Evolutionary conservation across 345 rosid species (phyloP), one percentile per base, ranked within the genome.

Genomic region (Euphorbia lathyris): DNA sequence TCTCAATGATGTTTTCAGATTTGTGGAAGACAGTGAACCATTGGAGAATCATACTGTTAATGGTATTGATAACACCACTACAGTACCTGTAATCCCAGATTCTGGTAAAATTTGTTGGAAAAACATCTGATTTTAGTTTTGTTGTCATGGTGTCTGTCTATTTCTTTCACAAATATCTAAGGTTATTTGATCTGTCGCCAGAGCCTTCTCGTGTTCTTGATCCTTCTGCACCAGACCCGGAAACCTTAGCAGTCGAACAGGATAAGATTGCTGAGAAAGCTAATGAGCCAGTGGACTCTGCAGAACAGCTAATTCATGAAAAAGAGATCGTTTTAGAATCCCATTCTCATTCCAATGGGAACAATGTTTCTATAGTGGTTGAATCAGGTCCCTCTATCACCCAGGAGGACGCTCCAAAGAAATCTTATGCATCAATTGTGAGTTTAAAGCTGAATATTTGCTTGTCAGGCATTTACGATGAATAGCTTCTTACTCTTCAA

Each of bases 1-100:
- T 66, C 78, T 84, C 16, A 90, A 86, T 61, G 98, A 92, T 80
- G 76, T 84, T 25, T 84, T 92, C 63, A 87, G 93, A 78, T 88
- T 76, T 16, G 75, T 86, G 59, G 83, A 85, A 47, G 85, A 77
- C 14, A 69, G 48, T 7, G 72, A 77, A 74, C 34, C 67, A 56
- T 72, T 52, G 22, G 81, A 53, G 52, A 66, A 73, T 50, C 29
- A 23, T 9, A 29, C 69, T 11, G 73, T 40, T 34, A 72, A 34
- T 53, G 83, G 55, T 58, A 76, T 62, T 7, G 79, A 74, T 57
- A 65, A 32, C 52, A 57, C 70, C 65, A 78, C 73, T 45, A 45
- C 60, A 71, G 80, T 62, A 55, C 77, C 82, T 40, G 62, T 61
- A 26, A 40, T 50, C 51, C 77, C 72, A n/a, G 83, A 78, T 53